Evolutionary conservation across 768 basidiomycete species (phyloP), one percentile per base, ranked within the genome.

Genomic region (Suillus discolor): DNA sequence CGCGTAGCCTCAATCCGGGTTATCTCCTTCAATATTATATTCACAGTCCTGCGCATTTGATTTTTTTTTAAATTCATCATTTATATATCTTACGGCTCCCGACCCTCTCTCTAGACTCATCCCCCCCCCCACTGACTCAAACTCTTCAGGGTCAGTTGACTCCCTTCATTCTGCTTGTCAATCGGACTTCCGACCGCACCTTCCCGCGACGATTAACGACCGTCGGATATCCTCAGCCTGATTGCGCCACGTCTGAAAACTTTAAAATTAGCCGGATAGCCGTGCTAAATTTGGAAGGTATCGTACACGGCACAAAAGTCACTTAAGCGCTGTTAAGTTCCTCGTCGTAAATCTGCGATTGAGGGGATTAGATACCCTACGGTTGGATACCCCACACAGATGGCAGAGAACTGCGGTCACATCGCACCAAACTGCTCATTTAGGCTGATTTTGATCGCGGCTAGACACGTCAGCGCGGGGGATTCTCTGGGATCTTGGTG

Each of bases 271-370:
- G 20, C 54, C 54, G 54, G 31, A 34, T 55, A 55, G 54, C 54
- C 54, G 54, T 34, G 34, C 54, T 36, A 11, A 36, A 34, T 55
- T n/a, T n/a, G 54, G 54, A 36, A 55, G 31, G 31, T 36, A n/a
- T 34, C 34, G 20, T 31, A 54, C 28, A 53, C 6, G 2, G n/a
- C n/a, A 47, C 47, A 49, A 25, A 49, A 23, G 51, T 28, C 8
- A 55, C 31, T 34, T 55, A 36, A 36, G 54, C 54, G 54, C 54
- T 36, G 54, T 55, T 34, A 13, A 55, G 54, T 55, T 55, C 31
- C 54, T 55, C 54, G 34, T 55, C 54, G 34, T 55, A 36, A 55
- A 55, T 55, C 54, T 55, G 54, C 54, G 54, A 55, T 55, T 55
- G 54, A 55, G 54, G 54, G 54, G 54, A 36, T n/a, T 36, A 55